phyloP scores from a whole-genome alignment of 1,284 basidiomycete genomes.

The Ustilago trichophora region DNA sequence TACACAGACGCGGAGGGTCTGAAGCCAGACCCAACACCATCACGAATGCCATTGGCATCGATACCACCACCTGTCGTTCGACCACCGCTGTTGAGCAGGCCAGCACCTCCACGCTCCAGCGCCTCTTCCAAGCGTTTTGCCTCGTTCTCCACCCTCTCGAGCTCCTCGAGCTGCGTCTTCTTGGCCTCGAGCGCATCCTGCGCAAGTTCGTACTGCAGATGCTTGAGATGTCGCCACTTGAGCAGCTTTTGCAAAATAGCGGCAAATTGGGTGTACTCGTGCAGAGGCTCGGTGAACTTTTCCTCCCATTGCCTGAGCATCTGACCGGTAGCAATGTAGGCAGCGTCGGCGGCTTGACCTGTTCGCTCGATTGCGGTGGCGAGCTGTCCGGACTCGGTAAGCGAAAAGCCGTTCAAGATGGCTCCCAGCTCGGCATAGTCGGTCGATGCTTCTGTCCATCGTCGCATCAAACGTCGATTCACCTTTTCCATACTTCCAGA shows the following conservation, averaged over 20 bases:
- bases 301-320: constrained; percentile 71
- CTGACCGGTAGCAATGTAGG: constrained; percentile 83
- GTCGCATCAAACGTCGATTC: constrained; percentile 85
- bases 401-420: constrained; percentile 91
- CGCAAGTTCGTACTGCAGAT: constrained; percentile 96
- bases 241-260: constrained; percentile 92
- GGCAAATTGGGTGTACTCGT: constrained; percentile 95
- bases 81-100: constrained; percentile 27
- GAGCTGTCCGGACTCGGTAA: constrained; percentile 80
- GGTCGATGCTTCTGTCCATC: constrained; percentile 90
- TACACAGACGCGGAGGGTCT: constrained; percentile 25
- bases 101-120: constrained; percentile 69
- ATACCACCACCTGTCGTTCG: constrained; percentile 24
- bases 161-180: constrained; percentile 83
- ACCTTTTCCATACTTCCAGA: constrained; percentile 93
- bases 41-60: constrained; percentile 44
- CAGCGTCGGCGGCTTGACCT: constrained; percentile 93
- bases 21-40: constrained; percentile 40
- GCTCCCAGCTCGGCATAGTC: constrained; percentile 96
- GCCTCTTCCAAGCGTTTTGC: constrained; percentile 88
- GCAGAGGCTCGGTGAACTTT: constrained; percentile 91
- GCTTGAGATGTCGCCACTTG: constrained; percentile 95
- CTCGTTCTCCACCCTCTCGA: constrained; percentile 91
- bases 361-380: constrained; percentile 86
- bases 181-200: constrained; percentile 88